Evolutionary conservation across 139 green algal species (phyloP), one percentile per base, ranked within the genome.

Genomic region (Yamagishiella unicocca): DNA sequence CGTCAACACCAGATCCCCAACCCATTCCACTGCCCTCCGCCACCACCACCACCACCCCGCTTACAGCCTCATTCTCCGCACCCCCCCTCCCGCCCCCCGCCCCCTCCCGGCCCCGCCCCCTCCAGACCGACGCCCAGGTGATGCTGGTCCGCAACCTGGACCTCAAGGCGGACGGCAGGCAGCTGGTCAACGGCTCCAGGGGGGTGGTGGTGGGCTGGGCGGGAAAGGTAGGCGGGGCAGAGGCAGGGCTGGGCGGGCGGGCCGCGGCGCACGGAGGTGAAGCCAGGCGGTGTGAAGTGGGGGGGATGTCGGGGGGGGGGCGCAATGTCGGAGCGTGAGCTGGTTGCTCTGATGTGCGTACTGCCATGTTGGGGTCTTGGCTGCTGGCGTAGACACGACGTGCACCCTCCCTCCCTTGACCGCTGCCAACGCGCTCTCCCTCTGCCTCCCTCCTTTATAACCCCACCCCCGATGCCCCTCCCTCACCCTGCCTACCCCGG

Each of bases 121-220:
- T 62, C 8, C 80, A 81, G 92, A 88, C 89, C 4, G 90, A 91
- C 3, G 94, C 94, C 0, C 94, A 96, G 90, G 94, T 95, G 53
- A 94, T 95, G 91, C 89, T 95, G 83, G 83, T 95, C 58, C 88
- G 84, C 77, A 95, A 95, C 54, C 67, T 94, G 42, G 90, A 95
- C 42, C 82, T 95, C 73, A 88, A 85, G 27, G 42, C 72, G 42
- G 82, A 46, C 12, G 50, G 33, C 33, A 70, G 85, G 50, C 89
- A 94, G 85, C 92, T 97, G 53, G 95, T 96, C 38, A 98, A 98
- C 83, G 95, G 95, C 35, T 92, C 88, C 19, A 68, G 95, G 0
- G 95, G 95, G 25, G 93, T 95, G 74, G 82, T 89, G 73, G 67
- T 72, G 82, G 82, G 82, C 46, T 80, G 50, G 67, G 68, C 71